These are phyloP conservation scores for Rhynchosporium graminicola DNA, from an alignment of 2,329 filamentous ascomycete genomes.

Conservation along the genomic window DNA sequence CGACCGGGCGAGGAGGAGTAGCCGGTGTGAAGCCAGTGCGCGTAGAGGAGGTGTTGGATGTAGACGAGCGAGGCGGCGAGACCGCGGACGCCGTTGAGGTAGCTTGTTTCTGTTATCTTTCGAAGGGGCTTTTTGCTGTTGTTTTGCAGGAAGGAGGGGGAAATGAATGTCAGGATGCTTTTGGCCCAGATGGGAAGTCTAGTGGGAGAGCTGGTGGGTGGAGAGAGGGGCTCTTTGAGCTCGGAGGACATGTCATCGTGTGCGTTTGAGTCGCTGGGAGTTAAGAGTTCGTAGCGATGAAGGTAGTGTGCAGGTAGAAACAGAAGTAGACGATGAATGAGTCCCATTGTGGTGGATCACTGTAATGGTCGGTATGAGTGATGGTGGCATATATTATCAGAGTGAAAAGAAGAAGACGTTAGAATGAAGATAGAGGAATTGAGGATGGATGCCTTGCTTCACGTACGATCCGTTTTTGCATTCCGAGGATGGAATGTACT, in stretches of 20 bases:
- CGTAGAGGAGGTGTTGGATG: constrained; percentile 9
- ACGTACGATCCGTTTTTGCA: background rate
- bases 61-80: constrained; percentile 40
- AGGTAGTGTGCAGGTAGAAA: background rate
- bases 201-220: background rate
- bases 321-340: background rate
- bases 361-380: no score
- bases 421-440: background rate
- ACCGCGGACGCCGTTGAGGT: constrained; percentile 50
- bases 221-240: background rate
- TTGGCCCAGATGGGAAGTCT: background rate
- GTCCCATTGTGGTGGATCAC: background rate
- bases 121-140: background rate
- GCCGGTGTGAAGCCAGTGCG: constrained; percentile 1
- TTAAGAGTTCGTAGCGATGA: constrained; percentile 1
- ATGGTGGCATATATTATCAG: no score
- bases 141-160: constrained; percentile 4
- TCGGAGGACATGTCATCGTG: background rate
- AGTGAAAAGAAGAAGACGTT: no score
- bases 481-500: background rate
- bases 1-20: background rate
- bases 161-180: background rate
- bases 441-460: background rate
- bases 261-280: background rate
- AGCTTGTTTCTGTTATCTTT: constrained; percentile 29